Evolutionary conservation across 164 flowering plant species (phyloP), one percentile per base, ranked within the genome.

Genomic region (Pachysandra terminalis): DNA sequence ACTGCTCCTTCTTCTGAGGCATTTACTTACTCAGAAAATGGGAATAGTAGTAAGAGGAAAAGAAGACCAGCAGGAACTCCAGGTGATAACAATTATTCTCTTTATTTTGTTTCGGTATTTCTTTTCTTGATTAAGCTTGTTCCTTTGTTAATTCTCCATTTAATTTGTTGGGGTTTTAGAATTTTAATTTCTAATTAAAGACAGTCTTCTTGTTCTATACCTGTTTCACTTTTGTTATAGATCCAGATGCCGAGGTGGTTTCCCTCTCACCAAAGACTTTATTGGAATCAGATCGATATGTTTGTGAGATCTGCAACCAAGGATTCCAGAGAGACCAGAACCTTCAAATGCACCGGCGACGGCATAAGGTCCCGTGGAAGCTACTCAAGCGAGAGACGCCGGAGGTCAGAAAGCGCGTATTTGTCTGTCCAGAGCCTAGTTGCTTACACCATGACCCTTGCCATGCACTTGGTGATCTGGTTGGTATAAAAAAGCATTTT

Each of bases 341-440:
- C 79, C 85, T 95, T 13, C 98, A 95, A 87, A 95, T 95, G 98
- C 98, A 95, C 67, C 65, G 97, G 65, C 66, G 98, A 17, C 55
- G 97, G 64, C 98, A 95, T 77, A 95, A 95, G 81, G 98, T 95
- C 10, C 96, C 97, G 0, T 95, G 98, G 98, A 95, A 95, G 82
- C 82, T 95, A 26, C 76, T 92, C 35, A 95, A 95, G 84, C 79
- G 97, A 25, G 96, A 90, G 80, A 83, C 82, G 0, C 89, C 96
- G 9, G 90, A 73, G 68, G 90, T 82, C 17, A 70, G 80, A 56
- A 95, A 95, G 76, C 74, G 98, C 27, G 98, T 95, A 19, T 95
- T 85, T 54, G 98, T 95, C 9, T 95, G 98, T 74, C 98, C 98
- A 7, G 98, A 94, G 67, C 96, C 96, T 0, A 92, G 80, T 32